A percentile compares a stretch with the other conserved stretches of the same genome.
Conservation (phyloP, 2,329 filamentous ascomycete species). For the Colletotrichum brevisporum region DNA sequence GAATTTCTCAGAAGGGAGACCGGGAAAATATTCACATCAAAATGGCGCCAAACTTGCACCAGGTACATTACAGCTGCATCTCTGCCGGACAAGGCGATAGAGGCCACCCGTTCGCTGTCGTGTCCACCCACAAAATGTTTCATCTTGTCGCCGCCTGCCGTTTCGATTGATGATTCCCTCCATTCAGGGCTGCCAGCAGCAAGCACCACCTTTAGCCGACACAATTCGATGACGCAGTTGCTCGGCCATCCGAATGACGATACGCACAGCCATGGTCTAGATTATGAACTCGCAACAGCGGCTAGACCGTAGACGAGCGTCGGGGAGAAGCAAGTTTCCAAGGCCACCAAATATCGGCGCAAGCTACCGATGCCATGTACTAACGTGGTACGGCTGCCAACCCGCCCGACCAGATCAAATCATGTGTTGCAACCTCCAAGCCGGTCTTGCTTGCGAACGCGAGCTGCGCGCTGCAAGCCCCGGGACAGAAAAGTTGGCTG, state of each 20-base stretch:
- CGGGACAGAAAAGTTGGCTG: slow-evolving; percentile 22
- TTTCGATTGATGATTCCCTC: slow-evolving; percentile 24
- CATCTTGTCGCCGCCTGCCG: slow-evolving; percentile 9
- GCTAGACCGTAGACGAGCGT: background rate
- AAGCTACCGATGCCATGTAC: background rate
- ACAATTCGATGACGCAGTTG: slow-evolving; percentile 28
- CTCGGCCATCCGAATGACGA: slow-evolving; percentile 33
- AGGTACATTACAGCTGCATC: slow-evolving; percentile 19
- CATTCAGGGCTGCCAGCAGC: slow-evolving; percentile 15
- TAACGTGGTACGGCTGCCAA: background rate
- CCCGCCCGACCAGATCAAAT: slow-evolving; percentile 16
- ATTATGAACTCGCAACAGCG: background rate
- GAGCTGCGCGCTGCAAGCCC: slow-evolving; percentile 5
- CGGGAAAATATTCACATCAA: background rate
- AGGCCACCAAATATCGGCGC: slow-evolving; percentile 22
- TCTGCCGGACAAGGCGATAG: slow-evolving; percentile 7
- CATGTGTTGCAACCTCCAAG: slow-evolving; percentile 7
- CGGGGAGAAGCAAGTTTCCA: slow-evolving; percentile 26
- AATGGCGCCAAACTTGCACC: slow-evolving; percentile 16
- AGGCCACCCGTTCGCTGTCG: background rate
- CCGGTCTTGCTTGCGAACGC: slow-evolving; percentile 7
- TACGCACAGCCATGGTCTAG: slow-evolving; percentile 21
- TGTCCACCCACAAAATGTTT: slow-evolving; percentile 38
- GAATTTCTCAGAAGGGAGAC: no score
- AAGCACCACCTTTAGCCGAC: background rate